These are phyloP conservation scores for Termitomyces sp. DNA, from an alignment of 768 basidiomycete species.

Conservation along the genomic window DNA sequence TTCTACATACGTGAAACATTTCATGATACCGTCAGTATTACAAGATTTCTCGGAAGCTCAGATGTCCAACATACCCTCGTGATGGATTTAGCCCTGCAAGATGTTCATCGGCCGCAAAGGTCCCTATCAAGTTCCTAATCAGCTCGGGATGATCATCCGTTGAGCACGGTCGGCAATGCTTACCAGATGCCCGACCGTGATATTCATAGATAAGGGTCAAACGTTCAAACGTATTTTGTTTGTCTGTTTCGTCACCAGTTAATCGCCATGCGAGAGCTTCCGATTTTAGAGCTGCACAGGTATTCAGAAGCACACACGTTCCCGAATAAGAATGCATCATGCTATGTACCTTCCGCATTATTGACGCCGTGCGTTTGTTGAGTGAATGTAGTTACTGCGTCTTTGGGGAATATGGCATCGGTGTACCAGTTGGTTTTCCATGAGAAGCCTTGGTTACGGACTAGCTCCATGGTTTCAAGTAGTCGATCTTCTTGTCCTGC, in stretches of 20 bases:
- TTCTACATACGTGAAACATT: not conserved
- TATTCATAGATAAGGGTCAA: constrained; percentile 31
- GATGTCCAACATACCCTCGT: constrained; percentile 24
- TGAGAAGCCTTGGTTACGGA: constrained; percentile 30
- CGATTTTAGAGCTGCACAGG: constrained; percentile 23
- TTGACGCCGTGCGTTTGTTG: constrained; percentile 37
- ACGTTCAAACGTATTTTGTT: constrained; percentile 31
- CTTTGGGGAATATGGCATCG: constrained; percentile 28
- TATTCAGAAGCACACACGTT: not conserved
- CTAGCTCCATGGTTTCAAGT: constrained; percentile 27
- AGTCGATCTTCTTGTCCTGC: constrained; percentile 28
- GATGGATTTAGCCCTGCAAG: constrained; percentile 35
- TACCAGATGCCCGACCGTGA: constrained; percentile 32
- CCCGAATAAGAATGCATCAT: not conserved
- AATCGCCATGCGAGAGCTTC: constrained; percentile 37
- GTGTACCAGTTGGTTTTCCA: constrained; percentile 38
- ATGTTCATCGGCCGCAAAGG: constrained; percentile 37
- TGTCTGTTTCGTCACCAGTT: constrained; percentile 31
- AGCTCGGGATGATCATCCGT: not conserved
- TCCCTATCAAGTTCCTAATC: constrained; percentile 17
- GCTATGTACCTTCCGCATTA: constrained; percentile 26
- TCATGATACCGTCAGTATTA: not conserved
- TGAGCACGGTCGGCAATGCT: not conserved
- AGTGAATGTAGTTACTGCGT: constrained; percentile 20
- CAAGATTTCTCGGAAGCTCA: not conserved